phyloP scores from a whole-genome alignment of 2,329 filamentous ascomycete species.

The Fusarium sp. region DNA sequence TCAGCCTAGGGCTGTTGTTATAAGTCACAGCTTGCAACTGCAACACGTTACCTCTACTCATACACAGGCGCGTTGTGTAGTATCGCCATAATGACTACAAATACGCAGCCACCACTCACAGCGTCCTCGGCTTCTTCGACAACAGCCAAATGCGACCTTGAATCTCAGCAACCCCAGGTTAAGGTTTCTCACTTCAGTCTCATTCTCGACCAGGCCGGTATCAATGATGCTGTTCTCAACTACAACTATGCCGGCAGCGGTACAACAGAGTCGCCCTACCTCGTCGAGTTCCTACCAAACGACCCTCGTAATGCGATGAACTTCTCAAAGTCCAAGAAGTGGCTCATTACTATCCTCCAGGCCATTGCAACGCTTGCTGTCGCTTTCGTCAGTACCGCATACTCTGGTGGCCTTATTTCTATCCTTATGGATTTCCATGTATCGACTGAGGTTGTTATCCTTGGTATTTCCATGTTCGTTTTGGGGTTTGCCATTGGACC shows the following conservation, averaged over 20 bases:
- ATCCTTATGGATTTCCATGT: slow-evolving; percentile 67
- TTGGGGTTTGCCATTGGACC: slow-evolving; percentile 71
- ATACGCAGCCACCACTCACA: slow-evolving; percentile 36
- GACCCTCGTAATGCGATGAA: slow-evolving; percentile 75
- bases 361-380: slow-evolving; percentile 76
- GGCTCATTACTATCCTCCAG: slow-evolving; percentile 71
- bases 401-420: slow-evolving; percentile 66
- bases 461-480: slow-evolving; percentile 73
- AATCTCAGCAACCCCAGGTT: slow-evolving; percentile 52
- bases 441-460: slow-evolving; percentile 63
- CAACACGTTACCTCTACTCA: background rate
- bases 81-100: slow-evolving; percentile 9
- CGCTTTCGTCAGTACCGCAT: slow-evolving; percentile 76
- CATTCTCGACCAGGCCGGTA: slow-evolving; percentile 66
- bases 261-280: slow-evolving; percentile 73
- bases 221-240: slow-evolving; percentile 67
- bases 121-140: slow-evolving; percentile 39
- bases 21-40: background rate
- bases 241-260: slow-evolving; percentile 69
- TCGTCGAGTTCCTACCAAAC: slow-evolving; percentile 73
- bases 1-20: background rate
- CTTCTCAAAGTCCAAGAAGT: slow-evolving; percentile 69
- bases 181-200: slow-evolving; percentile 61
- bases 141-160: slow-evolving; percentile 51
- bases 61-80: background rate